Percentiles rank a stretch among this genome's conserved stretches.
Conservation (phyloP, 768 basidiomycete genomes). For the Solioccasus polychromus region DNA sequence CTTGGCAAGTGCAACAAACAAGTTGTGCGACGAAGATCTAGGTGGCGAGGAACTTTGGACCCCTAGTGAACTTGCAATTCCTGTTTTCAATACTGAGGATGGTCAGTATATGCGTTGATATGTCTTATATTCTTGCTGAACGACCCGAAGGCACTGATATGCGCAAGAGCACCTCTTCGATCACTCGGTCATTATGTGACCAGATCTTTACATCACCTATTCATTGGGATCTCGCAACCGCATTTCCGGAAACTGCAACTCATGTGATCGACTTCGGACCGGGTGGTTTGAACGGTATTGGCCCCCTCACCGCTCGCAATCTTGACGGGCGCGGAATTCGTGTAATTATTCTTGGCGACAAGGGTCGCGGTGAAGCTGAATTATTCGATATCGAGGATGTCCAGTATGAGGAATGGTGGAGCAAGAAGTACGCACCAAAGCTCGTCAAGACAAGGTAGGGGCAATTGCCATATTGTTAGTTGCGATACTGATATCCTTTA, state of each 20-base stretch:
- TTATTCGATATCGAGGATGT: slow-evolving; percentile 66
- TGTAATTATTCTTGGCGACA: slow-evolving; percentile 87
- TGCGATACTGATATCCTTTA: slow-evolving; percentile 2
- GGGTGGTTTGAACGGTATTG: slow-evolving; percentile 91
- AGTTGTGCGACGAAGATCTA: slow-evolving; percentile 73
- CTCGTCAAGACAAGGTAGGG: slow-evolving; percentile 84
- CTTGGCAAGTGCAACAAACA: slow-evolving; percentile 69
- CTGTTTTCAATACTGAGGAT: slow-evolving; percentile 91
- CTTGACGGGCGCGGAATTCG: slow-evolving; percentile 92
- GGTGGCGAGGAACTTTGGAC: slow-evolving; percentile 77
- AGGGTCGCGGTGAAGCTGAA: slow-evolving; percentile 84
- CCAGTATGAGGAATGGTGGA: slow-evolving; percentile 87
- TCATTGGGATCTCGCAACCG: slow-evolving; percentile 88
- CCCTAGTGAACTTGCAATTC: slow-evolving; percentile 64
- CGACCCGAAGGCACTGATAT: slow-evolving; percentile 72
- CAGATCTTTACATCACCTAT: slow-evolving; percentile 92
- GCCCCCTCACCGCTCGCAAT: slow-evolving; percentile 84
- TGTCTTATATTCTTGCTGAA: slow-evolving; percentile 21
- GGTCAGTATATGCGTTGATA: slow-evolving; percentile 49
- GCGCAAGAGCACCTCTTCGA: slow-evolving; percentile 59
- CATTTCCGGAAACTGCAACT: slow-evolving; percentile 87
- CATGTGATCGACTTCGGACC: slow-evolving; percentile 97
- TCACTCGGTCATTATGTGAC: slow-evolving; percentile 86
- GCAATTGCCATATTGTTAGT: neutral
- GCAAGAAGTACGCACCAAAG: slow-evolving; percentile 79